These are phyloP conservation scores for Phytopythium sindhum DNA, from an alignment of 352 stramenopile species.

Conservation along the genomic window DNA sequence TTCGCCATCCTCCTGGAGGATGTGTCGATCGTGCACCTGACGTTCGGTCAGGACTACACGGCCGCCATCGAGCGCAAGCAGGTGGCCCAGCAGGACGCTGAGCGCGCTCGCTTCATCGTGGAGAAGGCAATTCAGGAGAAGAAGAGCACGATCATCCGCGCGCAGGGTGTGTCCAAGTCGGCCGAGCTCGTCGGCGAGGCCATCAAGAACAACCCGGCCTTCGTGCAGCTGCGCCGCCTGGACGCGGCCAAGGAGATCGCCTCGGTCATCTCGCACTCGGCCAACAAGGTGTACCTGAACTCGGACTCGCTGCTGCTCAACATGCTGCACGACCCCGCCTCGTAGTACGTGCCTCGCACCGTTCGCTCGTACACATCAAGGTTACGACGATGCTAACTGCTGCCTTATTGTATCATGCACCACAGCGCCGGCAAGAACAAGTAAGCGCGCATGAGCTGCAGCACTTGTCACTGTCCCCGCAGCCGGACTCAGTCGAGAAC, in stretches of 20 bases:
- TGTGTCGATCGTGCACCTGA: constrained; percentile 99
- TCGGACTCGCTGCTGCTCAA: constrained; percentile 98
- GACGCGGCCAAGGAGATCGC: constrained; percentile 99
- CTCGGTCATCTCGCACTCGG: constrained; percentile 91
- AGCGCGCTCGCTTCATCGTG: constrained; percentile 98
- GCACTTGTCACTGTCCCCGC: background rate
- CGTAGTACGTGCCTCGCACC: constrained; percentile 36
- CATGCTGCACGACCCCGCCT: constrained; percentile 79
- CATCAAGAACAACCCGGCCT: constrained; percentile 99
- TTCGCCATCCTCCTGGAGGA: constrained; percentile 96
- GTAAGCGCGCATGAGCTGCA: constrained; percentile 13
- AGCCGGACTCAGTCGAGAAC: background rate
- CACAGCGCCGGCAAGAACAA: constrained; percentile 41
- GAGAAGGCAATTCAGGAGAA: constrained; percentile 99
- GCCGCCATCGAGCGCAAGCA: constrained; percentile 99
- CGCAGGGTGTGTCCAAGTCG: constrained; percentile 97
- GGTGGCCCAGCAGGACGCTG: constrained; percentile 99
- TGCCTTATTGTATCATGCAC: background rate
- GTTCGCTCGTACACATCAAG: background rate
- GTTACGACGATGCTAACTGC: constrained; percentile 5
- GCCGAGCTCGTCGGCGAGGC: constrained; percentile 97
- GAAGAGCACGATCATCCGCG: constrained; percentile 97
- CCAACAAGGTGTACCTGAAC: constrained; percentile 98
- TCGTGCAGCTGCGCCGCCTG: constrained; percentile 98
- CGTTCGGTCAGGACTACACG: constrained; percentile 98